Evolutionary conservation across 148 eudicot species (phyloP).

Genomic region (Diospyros lotus): DNA sequence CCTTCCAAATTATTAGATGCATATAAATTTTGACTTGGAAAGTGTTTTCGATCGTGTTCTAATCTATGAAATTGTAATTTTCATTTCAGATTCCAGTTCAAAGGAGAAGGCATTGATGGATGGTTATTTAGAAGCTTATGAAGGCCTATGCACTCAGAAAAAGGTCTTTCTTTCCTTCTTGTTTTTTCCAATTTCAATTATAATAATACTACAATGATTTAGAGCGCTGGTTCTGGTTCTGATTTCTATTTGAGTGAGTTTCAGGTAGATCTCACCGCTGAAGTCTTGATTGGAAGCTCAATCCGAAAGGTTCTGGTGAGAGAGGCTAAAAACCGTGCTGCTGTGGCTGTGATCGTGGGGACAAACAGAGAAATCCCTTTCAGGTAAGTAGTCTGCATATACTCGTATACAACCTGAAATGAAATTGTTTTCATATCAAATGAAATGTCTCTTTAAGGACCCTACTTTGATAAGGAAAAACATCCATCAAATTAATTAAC

Average conservation of each 20-base stretch:
- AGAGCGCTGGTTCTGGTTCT: neutral
- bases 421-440: no score
- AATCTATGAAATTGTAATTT: neutral
- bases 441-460: no score
- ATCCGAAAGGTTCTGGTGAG: slow-evolving; percentile 61
- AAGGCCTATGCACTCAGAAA: slow-evolving; percentile 57
- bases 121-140: slow-evolving; percentile 53
- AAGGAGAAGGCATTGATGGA: slow-evolving; percentile 51
- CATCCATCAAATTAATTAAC: no score
- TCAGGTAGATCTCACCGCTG: slow-evolving; percentile 65
- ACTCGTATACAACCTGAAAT: no score
- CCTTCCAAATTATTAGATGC: neutral
- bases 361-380: slow-evolving; percentile 41
- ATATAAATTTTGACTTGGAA: neutral
- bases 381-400: slow-evolving; percentile 32
- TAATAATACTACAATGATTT: no score
- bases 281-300: slow-evolving; percentile 61
- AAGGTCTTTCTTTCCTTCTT: slow-evolving; percentile 36
- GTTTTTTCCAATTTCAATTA: no score
- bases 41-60: neutral
- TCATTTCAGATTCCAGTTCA: slow-evolving; percentile 39
- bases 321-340: slow-evolving; percentile 57
- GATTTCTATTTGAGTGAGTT: slow-evolving; percentile 3
- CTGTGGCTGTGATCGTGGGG: slow-evolving; percentile 62
- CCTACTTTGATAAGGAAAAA: no score